Percentiles rank a stretch among this genome's conserved stretches.
These are phyloP conservation scores for Basidiobolus meristosporus DNA, from an alignment of 371 early-diverging fungal genomes.

Conservation along the genomic window DNA sequence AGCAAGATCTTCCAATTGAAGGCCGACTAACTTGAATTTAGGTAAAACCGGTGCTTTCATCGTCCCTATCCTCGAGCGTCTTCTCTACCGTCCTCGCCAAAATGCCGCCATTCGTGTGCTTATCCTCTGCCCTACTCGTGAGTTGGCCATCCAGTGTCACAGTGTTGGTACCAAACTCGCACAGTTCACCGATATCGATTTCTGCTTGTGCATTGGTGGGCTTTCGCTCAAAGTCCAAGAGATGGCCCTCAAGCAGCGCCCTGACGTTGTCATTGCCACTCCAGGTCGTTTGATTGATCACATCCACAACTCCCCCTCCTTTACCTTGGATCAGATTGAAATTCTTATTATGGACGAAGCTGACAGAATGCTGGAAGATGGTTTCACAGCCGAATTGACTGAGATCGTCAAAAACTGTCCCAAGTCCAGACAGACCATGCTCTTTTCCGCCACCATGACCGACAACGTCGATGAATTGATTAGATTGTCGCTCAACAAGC, in stretches of 20 bases:
- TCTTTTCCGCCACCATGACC: constrained; percentile 99
- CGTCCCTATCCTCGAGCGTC: constrained; percentile 92
- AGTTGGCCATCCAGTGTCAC: constrained; percentile 94
- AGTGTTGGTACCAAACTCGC: constrained; percentile 77
- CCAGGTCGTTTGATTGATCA: constrained; percentile 99
- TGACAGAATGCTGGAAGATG: constrained; percentile 98
- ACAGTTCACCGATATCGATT: constrained; percentile 69
- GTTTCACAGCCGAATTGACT: constrained; percentile 92
- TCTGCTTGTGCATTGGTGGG: constrained; percentile 83
- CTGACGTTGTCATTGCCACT: constrained; percentile 98
- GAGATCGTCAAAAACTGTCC: constrained; percentile 90
- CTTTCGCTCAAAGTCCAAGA: constrained; percentile 82
- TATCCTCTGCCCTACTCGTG: constrained; percentile 98
- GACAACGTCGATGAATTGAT: constrained; percentile 92
- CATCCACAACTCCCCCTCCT: constrained; percentile 77
- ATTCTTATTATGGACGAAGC: constrained; percentile 99
- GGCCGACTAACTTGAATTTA: neutral
- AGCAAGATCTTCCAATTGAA: neutral
- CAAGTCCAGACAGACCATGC: constrained; percentile 85
- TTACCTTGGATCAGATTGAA: constrained; percentile 78
- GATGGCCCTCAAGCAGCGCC: constrained; percentile 70
- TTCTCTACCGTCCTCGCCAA: constrained; percentile 72
- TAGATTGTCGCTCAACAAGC: constrained; percentile 76
- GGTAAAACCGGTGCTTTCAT: constrained; percentile 95
- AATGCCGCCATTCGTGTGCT: constrained; percentile 75